Base-by-base conservation (phyloP, 495 filamentous ascomycete genomes). In the Penicillium cosmopolitanum region DNA sequence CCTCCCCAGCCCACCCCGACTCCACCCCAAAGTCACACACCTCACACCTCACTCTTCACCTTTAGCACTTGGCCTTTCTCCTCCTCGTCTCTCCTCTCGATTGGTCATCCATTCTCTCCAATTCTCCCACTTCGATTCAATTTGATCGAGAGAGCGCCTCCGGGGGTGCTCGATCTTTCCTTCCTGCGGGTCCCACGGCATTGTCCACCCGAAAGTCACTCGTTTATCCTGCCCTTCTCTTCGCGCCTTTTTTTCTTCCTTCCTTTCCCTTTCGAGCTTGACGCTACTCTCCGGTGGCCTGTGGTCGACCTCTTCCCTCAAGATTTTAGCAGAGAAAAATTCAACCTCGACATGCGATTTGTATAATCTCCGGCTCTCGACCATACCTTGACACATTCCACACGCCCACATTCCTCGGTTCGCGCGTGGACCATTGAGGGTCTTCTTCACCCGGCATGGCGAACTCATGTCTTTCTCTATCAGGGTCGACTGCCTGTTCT, bases 401-500 rank as follows among this genome's bases (percentile, higher is more conserved):
- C 19, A 23, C 65, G 66, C 38, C 55, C 50, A 54, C 53, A 63
- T 63, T 63, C 60, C 58, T 57, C 47, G 55, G 23, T 19, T 55
- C n/a, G 28, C 40, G 42, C 35, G 16, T 28, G 51, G 53, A 40
- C 23, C 31, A 38, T 50, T 35, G 53, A 59, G 38, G 54, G 42
- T 40, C 23, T 48, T 47, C 46, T 31, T 31, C 25, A 21, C 55
- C 59, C 68, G 63, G 56, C 46, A 80, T 80, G 78, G 66, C 79
- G 58, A 58, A 58, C 61, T 66, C 65, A 56, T 99, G 96, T 68
- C 85, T 99, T 55, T 85, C 94, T 18, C 84, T 99, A 28, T 75
- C 84, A 44, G 87, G 82, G 42, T 97, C 96, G 23, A 90, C 83
- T 19, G 78, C 83, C 55, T 99, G 96, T 76, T 79, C 89, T 55